Conservation (phyloP, 805 yeast species). For the Pichia manshurica region DNA sequence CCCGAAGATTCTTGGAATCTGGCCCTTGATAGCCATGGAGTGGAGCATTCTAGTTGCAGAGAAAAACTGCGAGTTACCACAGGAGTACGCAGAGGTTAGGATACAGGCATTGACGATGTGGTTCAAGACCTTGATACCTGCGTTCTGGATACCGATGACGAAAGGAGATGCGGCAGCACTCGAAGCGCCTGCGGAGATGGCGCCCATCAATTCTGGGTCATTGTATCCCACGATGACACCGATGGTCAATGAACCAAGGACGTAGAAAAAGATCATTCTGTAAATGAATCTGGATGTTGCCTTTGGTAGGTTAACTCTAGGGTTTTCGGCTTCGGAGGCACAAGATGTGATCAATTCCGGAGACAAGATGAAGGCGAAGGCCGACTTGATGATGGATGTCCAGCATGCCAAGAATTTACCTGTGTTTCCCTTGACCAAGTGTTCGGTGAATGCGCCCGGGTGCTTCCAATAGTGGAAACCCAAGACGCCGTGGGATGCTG, state of each 20-base stretch:
- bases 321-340: conserved; percentile 54
- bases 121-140: conserved; percentile 52
- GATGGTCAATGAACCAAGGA: conserved; percentile 49
- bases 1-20: conserved; percentile 34
- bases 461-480: conserved; percentile 64
- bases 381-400: conserved; percentile 57
- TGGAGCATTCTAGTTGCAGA: conserved; percentile 38
- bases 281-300: conserved; percentile 56
- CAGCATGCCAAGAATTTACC: conserved; percentile 62
- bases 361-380: conserved; percentile 56
- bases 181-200: conserved; percentile 38
- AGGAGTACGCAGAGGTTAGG: conserved; percentile 52
- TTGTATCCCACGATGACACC: conserved; percentile 55
- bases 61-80: conserved; percentile 40
- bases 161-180: conserved; percentile 66
- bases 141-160: conserved; percentile 57
- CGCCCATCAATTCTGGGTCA: conserved; percentile 42
- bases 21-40: conserved; percentile 37
- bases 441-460: conserved; percentile 43
- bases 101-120: conserved; percentile 59
- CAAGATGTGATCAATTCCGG: conserved; percentile 56
- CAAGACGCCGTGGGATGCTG: conserved; percentile 42
- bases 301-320: conserved; percentile 55
- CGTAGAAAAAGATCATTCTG: conserved; percentile 57
- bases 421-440: conserved; percentile 45